Evolutionary conservation across 2,329 filamentous ascomycete species (phyloP).

Genomic region (Helicocarpus griseus): DNA sequence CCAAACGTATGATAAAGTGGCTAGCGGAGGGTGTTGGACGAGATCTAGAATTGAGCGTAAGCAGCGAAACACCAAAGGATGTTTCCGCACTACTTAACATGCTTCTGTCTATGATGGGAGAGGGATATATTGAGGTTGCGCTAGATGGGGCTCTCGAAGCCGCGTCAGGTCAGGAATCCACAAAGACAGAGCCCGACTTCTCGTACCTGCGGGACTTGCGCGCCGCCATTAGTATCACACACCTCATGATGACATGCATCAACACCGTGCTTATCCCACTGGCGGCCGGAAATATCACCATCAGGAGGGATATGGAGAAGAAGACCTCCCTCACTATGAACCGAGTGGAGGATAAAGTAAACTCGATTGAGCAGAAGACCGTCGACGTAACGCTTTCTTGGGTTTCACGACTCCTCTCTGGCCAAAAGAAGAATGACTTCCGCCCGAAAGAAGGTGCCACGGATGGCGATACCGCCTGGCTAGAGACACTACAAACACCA

Average conservation of each 20-base stretch:
- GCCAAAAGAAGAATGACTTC: constrained; percentile 84
- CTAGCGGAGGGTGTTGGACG: constrained; percentile 88
- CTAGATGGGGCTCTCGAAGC: constrained; percentile 63
- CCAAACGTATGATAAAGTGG: constrained; percentile 98
- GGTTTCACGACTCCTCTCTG: constrained; percentile 59
- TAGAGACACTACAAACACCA: constrained; percentile 73
- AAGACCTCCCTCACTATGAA: constrained; percentile 63
- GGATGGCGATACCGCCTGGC: constrained; percentile 31
- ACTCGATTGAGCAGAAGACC: constrained; percentile 57
- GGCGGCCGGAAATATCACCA: constrained; percentile 79
- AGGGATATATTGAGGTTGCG: constrained; percentile 61
- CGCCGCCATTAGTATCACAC: constrained; percentile 76
- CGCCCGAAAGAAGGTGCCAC: constrained; percentile 67
- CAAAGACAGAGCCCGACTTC: constrained; percentile 79
- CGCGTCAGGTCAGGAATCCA: constrained; percentile 64
- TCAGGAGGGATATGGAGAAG: constrained; percentile 81
- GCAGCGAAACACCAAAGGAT: constrained; percentile 86
- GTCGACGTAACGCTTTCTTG: constrained; percentile 67
- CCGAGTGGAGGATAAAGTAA: constrained; percentile 76
- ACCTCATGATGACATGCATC: constrained; percentile 88
- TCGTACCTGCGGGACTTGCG: constrained; percentile 70
- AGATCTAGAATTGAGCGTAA: constrained; percentile 79
- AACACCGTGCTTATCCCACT: constrained; percentile 83
- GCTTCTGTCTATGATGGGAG: constrained; percentile 77
- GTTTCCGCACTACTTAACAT: constrained; percentile 76